Conservation (phyloP, 192 early-diverging fungal species). For the Entrophospora sp. region DNA sequence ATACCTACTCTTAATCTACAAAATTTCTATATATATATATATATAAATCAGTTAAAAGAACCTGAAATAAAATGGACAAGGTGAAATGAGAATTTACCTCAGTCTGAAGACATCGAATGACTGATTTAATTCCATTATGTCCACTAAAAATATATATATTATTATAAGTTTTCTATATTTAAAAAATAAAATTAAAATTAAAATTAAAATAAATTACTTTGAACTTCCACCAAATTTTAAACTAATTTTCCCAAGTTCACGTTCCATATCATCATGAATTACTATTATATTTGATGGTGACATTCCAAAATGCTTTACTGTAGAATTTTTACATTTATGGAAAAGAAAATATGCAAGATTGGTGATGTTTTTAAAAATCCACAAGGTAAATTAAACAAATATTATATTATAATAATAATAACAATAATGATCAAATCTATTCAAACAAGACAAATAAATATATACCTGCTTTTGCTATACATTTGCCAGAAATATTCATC, state of each 20-base stretch:
- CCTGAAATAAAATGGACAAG: neutral
- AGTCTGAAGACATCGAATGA: conserved; percentile 40
- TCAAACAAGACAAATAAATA: too few relatives aligned
- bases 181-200: neutral
- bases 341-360: too few relatives aligned
- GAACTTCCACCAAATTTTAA: conserved; percentile 54
- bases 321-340: neutral
- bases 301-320: conserved; percentile 41
- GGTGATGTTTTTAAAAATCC: too few relatives aligned
- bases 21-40: conserved; percentile 31
- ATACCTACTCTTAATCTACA: conserved; percentile 58
- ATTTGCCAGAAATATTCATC: conserved; percentile 64
- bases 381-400: neutral
- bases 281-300: conserved; percentile 40
- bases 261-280: conserved; percentile 68
- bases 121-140: conserved; percentile 69
- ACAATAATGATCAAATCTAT: neutral
- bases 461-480: conserved; percentile 54
- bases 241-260: conserved; percentile 51
- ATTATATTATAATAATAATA: conserved; percentile 1
- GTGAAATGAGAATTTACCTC: conserved; percentile 23
- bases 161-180: neutral
- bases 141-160: conserved; percentile 28
- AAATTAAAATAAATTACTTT: conserved; percentile 27
- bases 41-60: neutral